Base-by-base conservation (phyloP, 768 basidiomycete genomes). In the Piloderma croceum region DNA sequence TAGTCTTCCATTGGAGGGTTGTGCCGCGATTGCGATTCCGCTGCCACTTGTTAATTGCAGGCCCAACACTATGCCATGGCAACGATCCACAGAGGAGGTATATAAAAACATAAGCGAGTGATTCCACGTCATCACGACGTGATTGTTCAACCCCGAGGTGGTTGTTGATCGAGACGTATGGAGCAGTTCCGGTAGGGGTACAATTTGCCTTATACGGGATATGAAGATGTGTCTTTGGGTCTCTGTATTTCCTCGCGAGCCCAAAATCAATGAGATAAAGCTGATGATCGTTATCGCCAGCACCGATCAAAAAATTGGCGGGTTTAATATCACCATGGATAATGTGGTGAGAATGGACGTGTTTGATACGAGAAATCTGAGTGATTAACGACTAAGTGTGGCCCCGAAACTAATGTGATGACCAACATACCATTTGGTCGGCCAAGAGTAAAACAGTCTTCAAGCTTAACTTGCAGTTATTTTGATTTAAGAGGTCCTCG, bases 1-100 rank as follows among this genome's bases (percentile, higher is more conserved):
- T 97, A 92, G 98, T 98, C 81, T 99, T 99, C 81, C 98, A 98
- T 71, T 99, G 96, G 96, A 99, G 98, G 71, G 98, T 18, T 11
- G 23, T 7, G 22, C 11, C 20, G 19, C 33, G 36, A n/a, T n/a
- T 99, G 45, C 96, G 85, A 67, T 98, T 94, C 65, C 98, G 97
- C 73, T 99, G 98, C 76, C 98, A 96, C 80, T 99, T 99, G 89
- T 99, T 99, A 44, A 96, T 99, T 27, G 94, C 94, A 45, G 96
- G 96, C 73, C 98, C 98, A 61, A 99, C 79, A 45, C 96, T 96
- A 65, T 99, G 96, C 94, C 94, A 99, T 23, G 94, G 94, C 32
- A 99, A 79, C 42, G 90, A 84, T 35, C 94, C 96, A 49, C 96
- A 90, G 49, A 99, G 84, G 80, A 99, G 98, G 74, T 54, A 63